These are phyloP conservation scores for Starmerella sirachaensis DNA, from an alignment of 805 yeast genomes.

Conservation along the genomic window DNA sequence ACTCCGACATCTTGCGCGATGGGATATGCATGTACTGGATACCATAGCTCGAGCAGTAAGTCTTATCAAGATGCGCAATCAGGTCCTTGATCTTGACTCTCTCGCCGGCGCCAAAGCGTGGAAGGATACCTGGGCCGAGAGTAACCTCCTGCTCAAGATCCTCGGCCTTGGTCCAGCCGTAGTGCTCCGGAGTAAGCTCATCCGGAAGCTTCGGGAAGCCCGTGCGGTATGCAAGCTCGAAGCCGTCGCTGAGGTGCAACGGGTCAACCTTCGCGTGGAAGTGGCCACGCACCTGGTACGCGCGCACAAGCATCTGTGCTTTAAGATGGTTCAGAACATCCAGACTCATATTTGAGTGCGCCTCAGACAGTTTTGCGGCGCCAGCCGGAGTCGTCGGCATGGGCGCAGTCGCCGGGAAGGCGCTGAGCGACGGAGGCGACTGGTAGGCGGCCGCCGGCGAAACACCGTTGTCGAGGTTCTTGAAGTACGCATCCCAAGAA, in stretches of 20 bases:
- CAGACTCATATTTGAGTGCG: slow-evolving; percentile 31
- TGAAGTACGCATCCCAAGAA: slow-evolving; percentile 93
- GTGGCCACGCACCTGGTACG: slow-evolving; percentile 98
- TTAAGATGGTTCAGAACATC: slow-evolving; percentile 57
- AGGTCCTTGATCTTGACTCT: slow-evolving; percentile 68
- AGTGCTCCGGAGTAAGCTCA: slow-evolving; percentile 84
- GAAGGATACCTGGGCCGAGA: slow-evolving; percentile 94
- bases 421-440: slow-evolving; percentile 68
- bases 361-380: slow-evolving; percentile 29
- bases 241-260: slow-evolving; percentile 78
- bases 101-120: slow-evolving; percentile 62
- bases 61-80: slow-evolving; percentile 61
- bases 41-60: slow-evolving; percentile 84
- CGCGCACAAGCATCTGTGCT: slow-evolving; percentile 92
- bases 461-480: slow-evolving; percentile 63
- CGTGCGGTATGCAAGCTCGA: slow-evolving; percentile 32
- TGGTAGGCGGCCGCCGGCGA: slow-evolving; percentile 63
- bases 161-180: slow-evolving; percentile 68
- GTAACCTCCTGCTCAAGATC: slow-evolving; percentile 76
- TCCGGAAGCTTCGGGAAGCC: slow-evolving; percentile 39
- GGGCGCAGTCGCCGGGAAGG: slow-evolving; percentile 34
- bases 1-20: slow-evolving; percentile 87
- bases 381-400: slow-evolving; percentile 43
- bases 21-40: slow-evolving; percentile 95
- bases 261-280: slow-evolving; percentile 93